Percentiles rank a stretch among this genome's conserved stretches.
phyloP scores from a whole-genome alignment of 345 rosid genomes.

The Lagerstroemia speciosa region DNA sequence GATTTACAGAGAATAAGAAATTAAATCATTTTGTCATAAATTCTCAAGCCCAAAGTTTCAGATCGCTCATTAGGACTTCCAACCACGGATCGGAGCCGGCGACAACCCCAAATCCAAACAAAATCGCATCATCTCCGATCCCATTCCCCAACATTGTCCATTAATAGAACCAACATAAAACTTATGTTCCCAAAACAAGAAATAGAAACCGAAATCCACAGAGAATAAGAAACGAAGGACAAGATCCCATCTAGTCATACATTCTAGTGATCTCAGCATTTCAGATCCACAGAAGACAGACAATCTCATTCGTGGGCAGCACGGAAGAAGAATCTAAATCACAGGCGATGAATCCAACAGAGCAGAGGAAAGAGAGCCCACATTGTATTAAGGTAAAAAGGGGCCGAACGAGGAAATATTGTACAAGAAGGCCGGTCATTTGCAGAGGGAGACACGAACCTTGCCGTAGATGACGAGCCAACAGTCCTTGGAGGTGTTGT shows the following conservation, averaged over 20 bases:
- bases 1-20: background rate
- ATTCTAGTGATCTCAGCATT: background rate
- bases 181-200: background rate
- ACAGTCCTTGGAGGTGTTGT: conserved; percentile 57
- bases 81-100: background rate
- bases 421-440: background rate
- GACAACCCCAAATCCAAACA: background rate
- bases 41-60: background rate
- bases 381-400: background rate
- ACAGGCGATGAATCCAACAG: background rate
- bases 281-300: background rate
- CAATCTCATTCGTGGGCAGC: background rate
- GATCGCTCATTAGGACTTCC: background rate
- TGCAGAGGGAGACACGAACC: conserved; percentile 30
- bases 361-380: background rate
- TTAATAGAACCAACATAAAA: background rate
- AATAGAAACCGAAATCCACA: background rate
- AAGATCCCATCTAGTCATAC: background rate
- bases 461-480: conserved; percentile 89
- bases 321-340: background rate
- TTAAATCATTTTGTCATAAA: background rate
- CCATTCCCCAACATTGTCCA: background rate
- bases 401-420: background rate
- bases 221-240: background rate
- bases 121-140: too few species aligned